Evolutionary conservation across 768 basidiomycete species (phyloP), one percentile per base, ranked within the genome.

Genomic region (Pulveroboletus sp.): DNA sequence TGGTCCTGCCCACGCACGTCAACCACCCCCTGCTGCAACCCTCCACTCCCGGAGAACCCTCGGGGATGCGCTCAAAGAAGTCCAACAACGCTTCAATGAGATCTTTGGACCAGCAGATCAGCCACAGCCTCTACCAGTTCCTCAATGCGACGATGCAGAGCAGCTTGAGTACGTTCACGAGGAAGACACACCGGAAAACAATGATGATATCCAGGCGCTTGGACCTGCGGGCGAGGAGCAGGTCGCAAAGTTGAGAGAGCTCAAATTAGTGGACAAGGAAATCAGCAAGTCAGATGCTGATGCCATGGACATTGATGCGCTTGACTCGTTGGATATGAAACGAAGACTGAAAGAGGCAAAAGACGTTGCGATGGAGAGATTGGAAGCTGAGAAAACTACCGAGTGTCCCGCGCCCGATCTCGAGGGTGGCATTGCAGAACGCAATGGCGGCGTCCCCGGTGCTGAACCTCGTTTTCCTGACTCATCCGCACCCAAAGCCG

Each of bases 141-240:
- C 73, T 35, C 71, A 77, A 31, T 63, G 70, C 1, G 67, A 61
- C 10, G 65, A 68, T 14, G 60, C 72, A 3, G 70, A 78, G 8
- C 80, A 83, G 56, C 66, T 96, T 13, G 90, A 96, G 64, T 92
- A 95, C 67, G 51, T 49, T 2, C 57, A 56, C 69, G 89, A 34
- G 76, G 76, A 48, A 79, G 56, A 87, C 2, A 83, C 84, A 32
- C 84, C 86, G 41, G 74, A 71, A 24, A 81, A 80, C n/a, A n/a
- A n/a, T 52, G 72, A 85, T 47, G 80, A 85, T 29, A 88, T 88
- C 81, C 92, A 95, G 68, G 92, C 93, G 1, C 78, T 98, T 19
- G 95, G 92, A 6, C 83, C 91, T 1, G 86, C 94, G 3, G 83
- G 79, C 10, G 84, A 90, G 36, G 92, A 95, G 57, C 82, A 93